A percentile compares a stretch with the other conserved stretches of the same genome.
Evolutionary conservation across 1,284 basidiomycete species (phyloP).

Genomic region (Pascua sp.): DNA sequence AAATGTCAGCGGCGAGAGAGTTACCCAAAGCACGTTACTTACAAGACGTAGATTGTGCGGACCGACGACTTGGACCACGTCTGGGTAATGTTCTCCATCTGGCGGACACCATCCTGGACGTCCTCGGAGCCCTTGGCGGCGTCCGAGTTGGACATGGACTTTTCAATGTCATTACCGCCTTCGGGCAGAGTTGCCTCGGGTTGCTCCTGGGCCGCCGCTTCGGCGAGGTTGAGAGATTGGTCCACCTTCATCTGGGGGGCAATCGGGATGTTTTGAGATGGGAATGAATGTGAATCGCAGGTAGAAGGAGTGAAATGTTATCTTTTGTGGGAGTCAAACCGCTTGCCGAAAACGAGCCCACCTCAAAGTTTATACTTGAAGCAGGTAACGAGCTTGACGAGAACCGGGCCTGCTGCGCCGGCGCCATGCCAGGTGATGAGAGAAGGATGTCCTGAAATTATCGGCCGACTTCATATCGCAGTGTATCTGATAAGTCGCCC

Average conservation of each 20-base stretch:
- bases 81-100: conserved; percentile 33
- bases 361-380: too few relatives aligned
- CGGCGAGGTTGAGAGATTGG: conserved; percentile 4
- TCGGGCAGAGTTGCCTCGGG: background rate
- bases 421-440: too few relatives aligned
- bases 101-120: conserved; percentile 32
- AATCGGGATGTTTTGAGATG: background rate
- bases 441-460: too few relatives aligned
- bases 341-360: too few relatives aligned
- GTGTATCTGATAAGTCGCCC: too few relatives aligned
- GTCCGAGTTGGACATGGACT: background rate
- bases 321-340: too few relatives aligned
- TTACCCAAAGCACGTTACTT: too few relatives aligned
- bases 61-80: conserved; percentile 34
- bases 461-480: too few relatives aligned
- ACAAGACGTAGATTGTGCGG: conserved; percentile 31
- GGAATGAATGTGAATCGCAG: background rate
- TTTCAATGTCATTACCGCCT: background rate
- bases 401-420: too few relatives aligned
- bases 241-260: conserved; percentile 6
- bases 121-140: background rate
- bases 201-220: background rate
- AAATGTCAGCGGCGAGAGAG: background rate
- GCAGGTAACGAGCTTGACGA: too few relatives aligned
- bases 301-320: too few relatives aligned